phyloP scores from a whole-genome alignment of 129 eudicot species.

The Scalesia atractyloides region DNA sequence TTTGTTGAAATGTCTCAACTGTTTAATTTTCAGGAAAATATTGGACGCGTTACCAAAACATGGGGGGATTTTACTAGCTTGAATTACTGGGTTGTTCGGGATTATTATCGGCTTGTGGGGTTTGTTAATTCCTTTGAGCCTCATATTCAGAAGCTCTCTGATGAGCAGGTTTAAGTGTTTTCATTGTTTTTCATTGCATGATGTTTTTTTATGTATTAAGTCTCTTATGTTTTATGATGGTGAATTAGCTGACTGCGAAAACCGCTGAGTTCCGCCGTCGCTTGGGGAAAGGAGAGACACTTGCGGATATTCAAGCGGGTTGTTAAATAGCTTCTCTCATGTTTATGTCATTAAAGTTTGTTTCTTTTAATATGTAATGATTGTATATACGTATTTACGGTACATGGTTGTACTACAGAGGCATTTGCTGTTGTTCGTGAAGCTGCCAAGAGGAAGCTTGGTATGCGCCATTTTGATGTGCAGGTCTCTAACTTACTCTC shows the following conservation, averaged over 20 bases:
- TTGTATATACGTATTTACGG: not conserved
- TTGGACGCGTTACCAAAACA: conserved; percentile 50
- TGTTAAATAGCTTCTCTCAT: not conserved
- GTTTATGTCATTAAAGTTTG: conserved; percentile 22
- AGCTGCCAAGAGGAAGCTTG: conserved; percentile 98
- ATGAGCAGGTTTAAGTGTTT: conserved; percentile 62
- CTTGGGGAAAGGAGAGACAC: conserved; percentile 74
- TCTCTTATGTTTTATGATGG: conserved; percentile 4
- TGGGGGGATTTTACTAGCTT: conserved; percentile 70
- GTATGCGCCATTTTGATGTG: conserved; percentile 99
- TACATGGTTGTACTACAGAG: conserved; percentile 42
- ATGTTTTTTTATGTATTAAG: not conserved
- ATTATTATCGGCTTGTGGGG: conserved; percentile 82
- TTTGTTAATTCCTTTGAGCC: conserved; percentile 77
- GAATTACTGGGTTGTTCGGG: conserved; percentile 88
- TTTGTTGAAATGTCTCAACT: conserved; percentile 41
- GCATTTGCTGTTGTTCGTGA: conserved; percentile 99
- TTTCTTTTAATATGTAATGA: conserved; percentile 6
- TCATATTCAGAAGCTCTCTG: conserved; percentile 63
- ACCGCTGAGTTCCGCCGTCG: conserved; percentile 75
- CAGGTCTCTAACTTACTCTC: conserved; percentile 53
- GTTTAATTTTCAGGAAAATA: conserved; percentile 49
- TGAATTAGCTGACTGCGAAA: conserved; percentile 68
- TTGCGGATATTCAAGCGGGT: conserved; percentile 98
- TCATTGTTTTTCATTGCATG: conserved; percentile 9